Evolutionary conservation across 2,329 filamentous ascomycete species (phyloP).

Genomic region (Aspergillus neotritici): DNA sequence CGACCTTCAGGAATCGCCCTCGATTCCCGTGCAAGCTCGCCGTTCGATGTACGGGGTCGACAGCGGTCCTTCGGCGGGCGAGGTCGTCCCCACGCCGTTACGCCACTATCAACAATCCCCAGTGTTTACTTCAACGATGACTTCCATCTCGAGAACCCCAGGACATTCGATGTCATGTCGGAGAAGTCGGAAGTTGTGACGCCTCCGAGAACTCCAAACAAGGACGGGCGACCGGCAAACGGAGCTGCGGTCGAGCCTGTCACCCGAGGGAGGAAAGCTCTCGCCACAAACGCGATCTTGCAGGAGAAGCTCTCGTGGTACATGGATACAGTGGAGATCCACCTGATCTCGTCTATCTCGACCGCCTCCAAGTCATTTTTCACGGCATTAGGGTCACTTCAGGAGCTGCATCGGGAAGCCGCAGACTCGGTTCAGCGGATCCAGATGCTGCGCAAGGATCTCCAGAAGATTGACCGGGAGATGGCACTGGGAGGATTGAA

Average conservation of each 20-base stretch:
- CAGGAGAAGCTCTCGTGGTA: constrained; percentile 99
- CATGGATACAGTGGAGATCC: constrained; percentile 98
- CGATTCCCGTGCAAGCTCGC: constrained; percentile 40
- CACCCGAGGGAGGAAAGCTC: constrained; percentile 62
- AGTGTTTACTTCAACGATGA: constrained; percentile 90
- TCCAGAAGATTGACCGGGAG: constrained; percentile 75
- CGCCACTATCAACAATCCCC: constrained; percentile 87
- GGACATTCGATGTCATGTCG: constrained; percentile 93
- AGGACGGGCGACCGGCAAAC: constrained; percentile 54
- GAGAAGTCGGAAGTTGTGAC: constrained; percentile 95
- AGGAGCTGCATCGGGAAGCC: constrained; percentile 86
- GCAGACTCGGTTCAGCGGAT: constrained; percentile 86
- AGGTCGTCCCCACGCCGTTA: constrained; percentile 62
- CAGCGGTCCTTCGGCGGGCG: constrained; percentile 49
- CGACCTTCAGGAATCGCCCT: constrained; percentile 40
- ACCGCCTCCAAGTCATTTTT: constrained; percentile 96
- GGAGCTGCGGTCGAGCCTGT: constrained; percentile 54
- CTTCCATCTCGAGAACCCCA: constrained; percentile 91
- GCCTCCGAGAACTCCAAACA: constrained; percentile 48
- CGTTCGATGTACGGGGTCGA: constrained; percentile 45
- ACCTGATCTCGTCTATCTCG: constrained; percentile 92
- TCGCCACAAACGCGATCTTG: constrained; percentile 93
- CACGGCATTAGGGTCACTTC: constrained; percentile 81
- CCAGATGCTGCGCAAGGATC: constrained; percentile 69
- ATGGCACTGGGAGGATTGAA: constrained; percentile 80